These are phyloP conservation scores for Pseudomonodictys pantanalensis DNA, from an alignment of 495 filamentous ascomycete species.

Conservation along the genomic window DNA sequence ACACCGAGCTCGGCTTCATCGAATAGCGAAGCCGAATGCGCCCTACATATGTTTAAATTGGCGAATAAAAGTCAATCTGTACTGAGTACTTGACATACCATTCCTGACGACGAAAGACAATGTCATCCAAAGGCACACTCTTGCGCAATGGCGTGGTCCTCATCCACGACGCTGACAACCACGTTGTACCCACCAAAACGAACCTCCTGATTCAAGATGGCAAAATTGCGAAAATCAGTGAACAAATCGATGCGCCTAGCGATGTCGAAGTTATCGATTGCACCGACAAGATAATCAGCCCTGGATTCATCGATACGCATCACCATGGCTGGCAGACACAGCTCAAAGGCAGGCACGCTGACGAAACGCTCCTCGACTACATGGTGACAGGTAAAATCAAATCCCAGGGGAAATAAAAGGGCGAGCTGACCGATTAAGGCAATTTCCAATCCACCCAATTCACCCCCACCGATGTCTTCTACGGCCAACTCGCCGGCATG, in stretches of 20 bases:
- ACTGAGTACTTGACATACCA: too few species aligned
- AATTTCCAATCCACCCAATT: conserved; percentile 42
- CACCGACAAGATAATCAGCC: conserved; percentile 54
- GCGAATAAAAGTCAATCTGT: too few species aligned
- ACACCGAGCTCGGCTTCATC: too few species aligned
- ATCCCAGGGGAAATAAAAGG: not conserved
- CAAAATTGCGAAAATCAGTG: conserved; percentile 33
- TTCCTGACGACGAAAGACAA: too few species aligned
- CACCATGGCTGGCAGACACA: conserved; percentile 60
- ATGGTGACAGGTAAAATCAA: conserved; percentile 39
- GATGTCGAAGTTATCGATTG: conserved; percentile 45
- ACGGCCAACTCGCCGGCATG: conserved; percentile 52
- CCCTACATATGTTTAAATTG: too few species aligned
- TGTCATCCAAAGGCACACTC: not conserved
- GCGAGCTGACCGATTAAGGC: conserved; percentile 18
- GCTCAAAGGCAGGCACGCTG: conserved; percentile 44
- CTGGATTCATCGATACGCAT: conserved; percentile 61
- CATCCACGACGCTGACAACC: conserved; percentile 23
- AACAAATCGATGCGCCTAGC: conserved; percentile 13
- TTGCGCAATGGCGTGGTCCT: conserved; percentile 11
- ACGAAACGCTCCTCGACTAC: conserved; percentile 47
- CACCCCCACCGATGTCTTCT: conserved; percentile 52
- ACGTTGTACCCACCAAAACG: conserved; percentile 21
- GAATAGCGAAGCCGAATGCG: too few species aligned
- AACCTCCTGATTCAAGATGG: conserved; percentile 39